Evolutionary conservation across 139 green algal genomes (phyloP), one percentile per base, ranked within the genome.

Genomic region (Auxenochlorella pyrenoidosa): DNA sequence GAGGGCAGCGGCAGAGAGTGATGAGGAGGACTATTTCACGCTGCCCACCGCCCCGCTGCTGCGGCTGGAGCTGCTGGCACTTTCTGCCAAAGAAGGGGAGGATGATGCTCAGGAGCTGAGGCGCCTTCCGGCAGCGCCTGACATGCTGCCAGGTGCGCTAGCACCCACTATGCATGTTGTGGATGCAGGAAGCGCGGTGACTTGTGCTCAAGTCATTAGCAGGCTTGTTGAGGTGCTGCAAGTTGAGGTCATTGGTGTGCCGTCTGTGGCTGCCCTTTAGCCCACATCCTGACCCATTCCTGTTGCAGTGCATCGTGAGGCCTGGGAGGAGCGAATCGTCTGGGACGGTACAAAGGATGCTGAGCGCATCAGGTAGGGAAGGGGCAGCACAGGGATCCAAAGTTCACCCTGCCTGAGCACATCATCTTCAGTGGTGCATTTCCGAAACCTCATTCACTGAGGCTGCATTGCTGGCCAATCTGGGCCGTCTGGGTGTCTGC

Each of bases 291-390:
- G 15, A 51, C 12, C 38, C 40, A 8, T 54, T 40, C 2, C 18
- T 47, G 81, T 41, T 26, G 72, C 51, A 77, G 84, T 88, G 40
- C 38, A 88, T 21, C 40, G 44, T 5, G 40, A 65, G 32, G 38
- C 54, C 0, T 88, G 84, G 84, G 84, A 88, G 84, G 73, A 83
- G 32, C 71, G 73, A 38, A 88, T 88, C 28, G 84, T 51, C 24
- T 88, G 84, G 84, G 58, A 47, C 3, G 84, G 75, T 5, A 38
- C 6, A 1, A 40, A 36, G 28, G 65, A 87, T 38, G 79, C 79
- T 12, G 26, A 60, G 6, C 38, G 63, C 32, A 65, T 85, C 30
- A 75, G 59, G 79, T 59, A 30, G 32, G 6, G 10, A 54, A 6
- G 6, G n/a, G n/a, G n/a, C n/a, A n/a, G n/a, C n/a, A n/a, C n/a